These are phyloP conservation scores for Plasmodium gallinaceum DNA, from an alignment of 169 alveolate species.

Conservation along the genomic window DNA sequence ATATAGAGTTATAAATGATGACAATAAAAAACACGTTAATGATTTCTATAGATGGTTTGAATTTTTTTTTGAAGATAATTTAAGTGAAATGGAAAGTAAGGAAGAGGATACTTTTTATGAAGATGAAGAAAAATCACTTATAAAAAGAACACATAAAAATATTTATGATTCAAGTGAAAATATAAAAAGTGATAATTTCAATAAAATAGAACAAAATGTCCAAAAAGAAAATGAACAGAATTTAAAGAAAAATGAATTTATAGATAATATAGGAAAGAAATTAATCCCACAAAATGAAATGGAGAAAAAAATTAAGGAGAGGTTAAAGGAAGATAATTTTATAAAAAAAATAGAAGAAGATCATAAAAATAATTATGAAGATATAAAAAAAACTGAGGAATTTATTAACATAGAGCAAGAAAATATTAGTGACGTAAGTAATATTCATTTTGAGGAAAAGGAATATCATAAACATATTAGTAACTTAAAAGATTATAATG, in stretches of 20 bases:
- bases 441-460: too few species aligned
- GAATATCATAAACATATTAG: too few species aligned
- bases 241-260: background rate
- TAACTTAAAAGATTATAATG: too few species aligned
- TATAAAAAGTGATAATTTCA: background rate
- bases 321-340: background rate
- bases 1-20: slow-evolving; percentile 59
- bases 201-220: background rate
- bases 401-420: too few species aligned
- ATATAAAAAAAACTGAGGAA: too few species aligned
- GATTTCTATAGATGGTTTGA: slow-evolving; percentile 74
- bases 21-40: slow-evolving; percentile 16
- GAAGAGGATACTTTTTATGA: background rate
- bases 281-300: background rate
- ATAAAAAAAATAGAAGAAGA: too few species aligned
- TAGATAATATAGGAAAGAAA: too few species aligned
- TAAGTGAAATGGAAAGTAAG: background rate
- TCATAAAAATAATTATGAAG: too few species aligned
- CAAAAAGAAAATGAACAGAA: too few species aligned
- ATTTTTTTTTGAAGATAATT: slow-evolving; percentile 27
- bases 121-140: background rate
- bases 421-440: too few species aligned
- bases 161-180: background rate
- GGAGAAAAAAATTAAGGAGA: slow-evolving; percentile 1
- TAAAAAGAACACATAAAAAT: background rate